Evolutionary conservation across 441 rosid genomes (phyloP), one percentile per base, ranked within the genome.

Genomic region (Erodium trifolium): DNA sequence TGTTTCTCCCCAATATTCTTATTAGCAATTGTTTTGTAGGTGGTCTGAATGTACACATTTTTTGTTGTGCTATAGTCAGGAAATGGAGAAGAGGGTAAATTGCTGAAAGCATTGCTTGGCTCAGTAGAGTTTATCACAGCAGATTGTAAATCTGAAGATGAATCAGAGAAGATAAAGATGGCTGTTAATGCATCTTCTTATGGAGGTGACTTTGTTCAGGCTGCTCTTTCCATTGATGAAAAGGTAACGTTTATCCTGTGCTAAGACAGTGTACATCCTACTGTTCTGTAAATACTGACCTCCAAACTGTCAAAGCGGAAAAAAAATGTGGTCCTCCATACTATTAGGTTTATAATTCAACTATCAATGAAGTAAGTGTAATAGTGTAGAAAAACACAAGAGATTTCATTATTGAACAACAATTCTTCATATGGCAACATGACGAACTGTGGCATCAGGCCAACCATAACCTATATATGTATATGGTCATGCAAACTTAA

Each of bases 121-220:
- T 92, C 98, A 27, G 78, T 92, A 27, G 98, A 92, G 64, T 92
- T 92, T 73, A 84, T 92, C 51, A 85, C 96, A 73, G 88, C 98
- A 39, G 82, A 78, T 41, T 84, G 83, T 73, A 81, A 82, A 76
- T 85, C 96, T 16, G 89, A 90, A 78, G 86, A 79, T 71, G 87
- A 89, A 72, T 86, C 90, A 37, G 80, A 70, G 73, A 82, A 80
- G 83, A 88, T 92, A 69, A 84, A 78, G 80, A 89, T 84, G 71
- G 96, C 98, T 51, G 96, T 90, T 34, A 72, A 74, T 51, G 79
- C 86, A 69, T 90, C 98, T 74, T 78, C 89, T 67, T 88, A 83
- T 75, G 96, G 98, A 73, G 80, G 74, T 60, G 84, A 81, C 80
- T 88, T 88, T 53, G 96, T 92, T 73, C 96, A 90, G 79, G 95